Conservation (phyloP, 2,329 filamentous ascomycete species). For the Penicillium sp. region DNA sequence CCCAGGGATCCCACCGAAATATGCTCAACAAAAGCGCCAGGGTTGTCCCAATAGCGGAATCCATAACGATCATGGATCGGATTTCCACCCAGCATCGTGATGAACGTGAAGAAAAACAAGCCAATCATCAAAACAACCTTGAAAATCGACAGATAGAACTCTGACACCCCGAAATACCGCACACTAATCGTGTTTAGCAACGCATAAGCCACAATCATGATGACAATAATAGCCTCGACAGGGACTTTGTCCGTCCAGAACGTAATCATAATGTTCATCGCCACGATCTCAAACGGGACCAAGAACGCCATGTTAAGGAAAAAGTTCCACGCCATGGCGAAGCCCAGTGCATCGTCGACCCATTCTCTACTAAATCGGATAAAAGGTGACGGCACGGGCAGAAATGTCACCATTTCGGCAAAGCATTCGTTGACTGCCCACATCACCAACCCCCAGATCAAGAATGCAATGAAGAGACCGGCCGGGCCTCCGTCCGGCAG, state of each 20-base stretch:
- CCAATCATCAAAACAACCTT: slow-evolving; percentile 58
- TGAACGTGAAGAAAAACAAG: slow-evolving; percentile 16
- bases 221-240: slow-evolving; percentile 60
- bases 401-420: slow-evolving; percentile 80
- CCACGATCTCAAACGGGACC: slow-evolving; percentile 12
- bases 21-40: slow-evolving; percentile 52
- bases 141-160: slow-evolving; percentile 59
- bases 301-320: neutral
- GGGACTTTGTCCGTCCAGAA: slow-evolving; percentile 16
- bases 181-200: slow-evolving; percentile 58
- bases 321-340: slow-evolving; percentile 66
- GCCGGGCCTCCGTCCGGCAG: slow-evolving; percentile 35
- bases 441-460: slow-evolving; percentile 21
- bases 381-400: slow-evolving; percentile 73
- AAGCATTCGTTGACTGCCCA: slow-evolving; percentile 34
- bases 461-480: slow-evolving; percentile 34
- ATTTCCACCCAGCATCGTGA: slow-evolving; percentile 15
- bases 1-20: slow-evolving; percentile 40
- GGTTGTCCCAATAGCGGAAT: slow-evolving; percentile 60
- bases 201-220: slow-evolving; percentile 56
- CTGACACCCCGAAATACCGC: slow-evolving; percentile 56
- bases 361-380: slow-evolving; percentile 76
- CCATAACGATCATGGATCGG: slow-evolving; percentile 52
- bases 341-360: slow-evolving; percentile 75
- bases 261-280: slow-evolving; percentile 6